Conservation (phyloP, 2,329 filamentous ascomycete genomes). For the Gyromitra esculenta region DNA sequence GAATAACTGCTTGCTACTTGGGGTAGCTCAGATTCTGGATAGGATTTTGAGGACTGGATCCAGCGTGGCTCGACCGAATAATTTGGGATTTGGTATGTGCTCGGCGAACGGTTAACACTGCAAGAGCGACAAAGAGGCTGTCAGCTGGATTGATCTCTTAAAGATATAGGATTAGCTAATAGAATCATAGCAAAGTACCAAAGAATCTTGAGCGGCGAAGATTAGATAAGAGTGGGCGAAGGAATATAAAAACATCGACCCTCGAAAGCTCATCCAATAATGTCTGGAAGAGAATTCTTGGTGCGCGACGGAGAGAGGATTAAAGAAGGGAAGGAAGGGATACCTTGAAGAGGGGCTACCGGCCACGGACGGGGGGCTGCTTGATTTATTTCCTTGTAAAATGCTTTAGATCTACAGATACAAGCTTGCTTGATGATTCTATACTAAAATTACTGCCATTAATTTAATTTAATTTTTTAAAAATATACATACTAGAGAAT, state of each 20-base stretch:
- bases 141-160: conserved; percentile 4
- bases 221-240: background rate
- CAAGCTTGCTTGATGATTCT: background rate
- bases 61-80: background rate
- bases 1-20: too few species aligned
- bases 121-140: background rate
- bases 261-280: background rate
- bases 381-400: background rate
- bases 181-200: too few species aligned
- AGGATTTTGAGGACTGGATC: background rate
- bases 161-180: background rate
- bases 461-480: background rate
- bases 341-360: background rate
- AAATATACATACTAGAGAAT: background rate
- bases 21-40: background rate
- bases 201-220: background rate
- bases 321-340: background rate
- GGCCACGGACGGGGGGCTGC: background rate
- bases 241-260: background rate
- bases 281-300: background rate
- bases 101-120: background rate
- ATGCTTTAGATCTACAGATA: background rate
- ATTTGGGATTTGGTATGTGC: too few species aligned
- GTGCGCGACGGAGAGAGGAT: background rate
- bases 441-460: background rate